Evolutionary conservation across 495 filamentous ascomycete species (phyloP).

Genomic region (Aspergillus kassunensis): DNA sequence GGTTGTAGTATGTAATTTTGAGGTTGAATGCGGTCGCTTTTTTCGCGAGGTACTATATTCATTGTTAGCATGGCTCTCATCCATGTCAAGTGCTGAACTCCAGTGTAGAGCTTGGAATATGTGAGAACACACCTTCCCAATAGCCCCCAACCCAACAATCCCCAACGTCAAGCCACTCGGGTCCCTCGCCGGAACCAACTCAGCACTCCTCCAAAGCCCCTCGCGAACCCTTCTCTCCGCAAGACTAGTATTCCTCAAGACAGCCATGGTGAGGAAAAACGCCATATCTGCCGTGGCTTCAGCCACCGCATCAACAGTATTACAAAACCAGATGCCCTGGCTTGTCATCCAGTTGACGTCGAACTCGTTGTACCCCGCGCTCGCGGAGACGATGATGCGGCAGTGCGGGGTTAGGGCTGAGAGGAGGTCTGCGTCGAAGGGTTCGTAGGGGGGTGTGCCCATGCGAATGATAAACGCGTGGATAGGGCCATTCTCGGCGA

Average conservation of each 20-base stretch:
- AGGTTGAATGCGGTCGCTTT: conserved; percentile 21
- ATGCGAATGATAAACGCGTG: conserved; percentile 37
- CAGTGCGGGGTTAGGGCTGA: conserved; percentile 20
- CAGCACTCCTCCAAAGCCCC: conserved; percentile 46
- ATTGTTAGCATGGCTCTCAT: too few species aligned
- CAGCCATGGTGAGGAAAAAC: conserved; percentile 57
- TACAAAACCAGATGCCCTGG: conserved; percentile 48
- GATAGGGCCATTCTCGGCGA: conserved; percentile 24
- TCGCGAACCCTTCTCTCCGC: too few species aligned
- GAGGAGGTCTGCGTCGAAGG: conserved; percentile 36
- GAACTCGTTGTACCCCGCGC: conserved; percentile 21
- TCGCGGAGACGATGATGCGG: conserved; percentile 31
- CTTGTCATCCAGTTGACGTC: conserved; percentile 11
- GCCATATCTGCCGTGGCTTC: conserved; percentile 68
- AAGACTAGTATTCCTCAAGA: too few species aligned
- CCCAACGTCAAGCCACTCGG: conserved; percentile 34
- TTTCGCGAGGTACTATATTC: conserved; percentile 26
- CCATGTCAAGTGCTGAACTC: too few species aligned
- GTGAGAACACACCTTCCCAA: conserved; percentile 42
- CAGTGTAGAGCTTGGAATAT: too few species aligned
- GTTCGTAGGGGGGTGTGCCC: conserved; percentile 37
- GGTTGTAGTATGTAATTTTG: conserved; percentile 59
- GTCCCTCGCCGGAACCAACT: conserved; percentile 39
- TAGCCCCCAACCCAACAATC: conserved; percentile 75
- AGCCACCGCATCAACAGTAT: conserved; percentile 63